phyloP scores from a whole-genome alignment of 2,329 filamentous ascomycete genomes.

The Pseudogymnoascus sp. region DNA sequence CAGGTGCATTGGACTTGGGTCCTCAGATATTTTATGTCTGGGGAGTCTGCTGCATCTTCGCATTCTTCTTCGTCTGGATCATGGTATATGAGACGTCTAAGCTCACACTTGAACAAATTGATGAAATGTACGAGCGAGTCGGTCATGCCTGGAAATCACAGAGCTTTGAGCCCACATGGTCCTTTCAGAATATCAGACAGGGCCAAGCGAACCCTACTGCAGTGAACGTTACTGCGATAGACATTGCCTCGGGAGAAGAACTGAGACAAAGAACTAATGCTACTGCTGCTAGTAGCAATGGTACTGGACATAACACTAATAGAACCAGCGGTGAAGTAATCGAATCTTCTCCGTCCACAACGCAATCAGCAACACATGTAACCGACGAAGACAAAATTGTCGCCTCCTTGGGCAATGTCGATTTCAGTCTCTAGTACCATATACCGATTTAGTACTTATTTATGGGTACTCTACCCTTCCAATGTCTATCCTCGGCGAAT shows the following conservation, averaged over 20 bases:
- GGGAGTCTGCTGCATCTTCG: constrained; percentile 65
- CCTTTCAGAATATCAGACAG: constrained; percentile 57
- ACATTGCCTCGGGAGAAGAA: constrained; percentile 18
- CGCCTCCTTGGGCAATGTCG: constrained; percentile 49
- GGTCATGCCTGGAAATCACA: constrained; percentile 63
- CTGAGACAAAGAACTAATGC: constrained; percentile 21
- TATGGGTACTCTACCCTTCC: neutral
- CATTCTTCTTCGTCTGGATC: constrained; percentile 62
- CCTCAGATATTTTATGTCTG: constrained; percentile 74
- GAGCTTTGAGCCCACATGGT: constrained; percentile 58
- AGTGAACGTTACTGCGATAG: constrained; percentile 23
- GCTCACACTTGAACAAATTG: constrained; percentile 68
- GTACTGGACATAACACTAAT: constrained; percentile 14
- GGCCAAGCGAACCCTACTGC: constrained; percentile 27
- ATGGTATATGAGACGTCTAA: constrained; percentile 73
- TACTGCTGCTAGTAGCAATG: constrained; percentile 16
- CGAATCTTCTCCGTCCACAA: constrained; percentile 29
- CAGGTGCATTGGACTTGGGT: constrained; percentile 59
- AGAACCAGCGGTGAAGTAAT: constrained; percentile 16
- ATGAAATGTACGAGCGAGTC: constrained; percentile 68
- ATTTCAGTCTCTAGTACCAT: constrained; percentile 50
- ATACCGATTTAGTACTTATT: neutral
- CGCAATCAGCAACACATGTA: constrained; percentile 21
- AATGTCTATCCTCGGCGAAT: neutral
- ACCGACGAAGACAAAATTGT: constrained; percentile 45